A percentile compares a stretch with the other conserved stretches of the same genome.
These are phyloP conservation scores for Yarrowia phangngaensis DNA, from an alignment of 805 yeast species.

Conservation along the genomic window DNA sequence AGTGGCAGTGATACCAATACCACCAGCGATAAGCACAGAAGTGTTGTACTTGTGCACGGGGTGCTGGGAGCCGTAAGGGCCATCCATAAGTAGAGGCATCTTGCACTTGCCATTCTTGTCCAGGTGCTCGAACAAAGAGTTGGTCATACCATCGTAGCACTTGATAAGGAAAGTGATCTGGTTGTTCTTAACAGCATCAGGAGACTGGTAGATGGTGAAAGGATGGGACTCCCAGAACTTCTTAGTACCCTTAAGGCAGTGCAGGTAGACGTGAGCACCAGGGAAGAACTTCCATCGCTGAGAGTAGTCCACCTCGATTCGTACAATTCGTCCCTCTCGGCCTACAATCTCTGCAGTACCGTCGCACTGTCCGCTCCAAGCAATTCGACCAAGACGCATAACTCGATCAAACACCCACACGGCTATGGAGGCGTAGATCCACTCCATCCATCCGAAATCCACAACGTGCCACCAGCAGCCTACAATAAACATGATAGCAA, in stretches of 20 bases:
- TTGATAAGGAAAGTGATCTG: conserved; percentile 29
- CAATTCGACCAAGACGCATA: conserved; percentile 52
- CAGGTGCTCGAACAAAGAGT: conserved; percentile 18
- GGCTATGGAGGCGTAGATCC: conserved; percentile 52
- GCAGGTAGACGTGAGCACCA: conserved; percentile 56
- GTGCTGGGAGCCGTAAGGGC: conserved; percentile 54
- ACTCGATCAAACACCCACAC: conserved; percentile 71
- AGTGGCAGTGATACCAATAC: conserved; percentile 58
- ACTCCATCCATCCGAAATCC: conserved; percentile 44
- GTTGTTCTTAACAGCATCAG: conserved; percentile 29
- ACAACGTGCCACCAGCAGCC: conserved; percentile 58
- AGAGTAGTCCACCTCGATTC: conserved; percentile 24
- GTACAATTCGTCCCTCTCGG: conserved; percentile 17
- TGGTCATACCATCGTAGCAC: conserved; percentile 32
- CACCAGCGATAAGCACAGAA: conserved; percentile 51
- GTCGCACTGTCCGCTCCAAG: conserved; percentile 50
- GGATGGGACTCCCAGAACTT: conserved; percentile 67
- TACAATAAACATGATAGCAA: conserved; percentile 52
- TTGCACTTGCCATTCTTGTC: conserved; percentile 10
- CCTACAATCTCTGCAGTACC: conserved; percentile 18
- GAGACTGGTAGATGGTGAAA: conserved; percentile 46
- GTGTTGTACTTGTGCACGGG: conserved; percentile 43
- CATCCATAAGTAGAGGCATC: conserved; percentile 44
- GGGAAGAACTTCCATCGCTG: conserved; percentile 49
- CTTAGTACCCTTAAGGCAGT: conserved; percentile 48